phyloP scores from a whole-genome alignment of 2,329 filamentous ascomycete genomes.

The Ceratocystis papillata region DNA sequence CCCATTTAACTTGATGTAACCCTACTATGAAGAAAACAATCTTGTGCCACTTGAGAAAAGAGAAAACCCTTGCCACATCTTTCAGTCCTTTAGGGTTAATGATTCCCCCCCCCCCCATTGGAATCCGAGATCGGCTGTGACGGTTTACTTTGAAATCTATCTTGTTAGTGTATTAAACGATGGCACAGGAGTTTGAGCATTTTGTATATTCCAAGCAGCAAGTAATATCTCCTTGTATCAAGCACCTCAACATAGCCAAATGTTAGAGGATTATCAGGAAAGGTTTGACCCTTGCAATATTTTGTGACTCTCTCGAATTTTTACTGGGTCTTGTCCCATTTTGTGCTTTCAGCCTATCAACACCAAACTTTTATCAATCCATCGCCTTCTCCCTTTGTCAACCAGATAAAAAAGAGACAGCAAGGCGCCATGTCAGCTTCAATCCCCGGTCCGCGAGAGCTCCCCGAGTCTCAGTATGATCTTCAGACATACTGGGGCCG shows the following conservation, averaged over 20 bases:
- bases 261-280: background rate
- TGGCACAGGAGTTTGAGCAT: background rate
- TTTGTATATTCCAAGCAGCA: background rate
- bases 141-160: background rate
- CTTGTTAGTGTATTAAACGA: background rate
- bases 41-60: background rate
- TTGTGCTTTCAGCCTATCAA: background rate
- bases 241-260: background rate
- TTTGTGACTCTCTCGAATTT: constrained; percentile 1
- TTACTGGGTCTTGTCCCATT: constrained; percentile 13
- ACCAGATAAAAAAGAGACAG: background rate
- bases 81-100: background rate
- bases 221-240: background rate
- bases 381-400: no score
- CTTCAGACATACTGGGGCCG: constrained; percentile 89
- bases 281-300: constrained; percentile 9
- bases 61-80: background rate
- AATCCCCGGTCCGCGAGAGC: constrained; percentile 59
- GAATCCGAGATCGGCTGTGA: constrained; percentile 6
- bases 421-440: constrained; percentile 49
- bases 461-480: constrained; percentile 87
- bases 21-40: background rate
- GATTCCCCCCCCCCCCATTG: background rate
- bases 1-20: background rate
- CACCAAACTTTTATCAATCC: background rate